Base-by-base conservation (phyloP, 2,329 filamentous ascomycete genomes). In the Talaromyces sp. region DNA sequence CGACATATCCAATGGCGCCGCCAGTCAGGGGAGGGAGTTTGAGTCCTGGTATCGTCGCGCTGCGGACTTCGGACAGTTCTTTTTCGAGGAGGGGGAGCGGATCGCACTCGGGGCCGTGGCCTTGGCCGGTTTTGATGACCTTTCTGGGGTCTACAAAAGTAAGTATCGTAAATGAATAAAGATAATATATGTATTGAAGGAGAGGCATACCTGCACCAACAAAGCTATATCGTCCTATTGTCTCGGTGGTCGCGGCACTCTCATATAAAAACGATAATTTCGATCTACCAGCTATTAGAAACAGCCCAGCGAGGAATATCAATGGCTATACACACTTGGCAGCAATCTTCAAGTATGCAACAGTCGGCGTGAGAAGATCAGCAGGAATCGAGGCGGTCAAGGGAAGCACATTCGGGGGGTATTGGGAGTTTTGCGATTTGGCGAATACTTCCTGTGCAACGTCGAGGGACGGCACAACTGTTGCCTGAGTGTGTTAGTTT, bases 191-290 rank as follows among this genome's bases (percentile, higher is more conserved):
- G 19, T 50, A 35, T 50, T 56, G 53, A 24, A 21, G 54, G 11
- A 10, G 29, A 19, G 26, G 19, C 79, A 63, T 67, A 74, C 88
- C 88, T 67, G 90, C 90, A 66, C 93, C 93, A 62, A 99, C 85
- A 76, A 99, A 99, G 79, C 91, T 96, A 76, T 97, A 97, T 69
- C 94, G 85, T 61, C 93, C 93, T 65, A 99, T 91, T 19, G 88
- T 92, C 77, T 97, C 93, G 29, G 92, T 93, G 17, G 85, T 88
- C 24, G 92, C 92, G 27, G 93, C 94, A 69, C 92, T 96, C 78
- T 99, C 94, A 75, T 96, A 96, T 54, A 99, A 85, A 74, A 97
- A 97, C 3, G 93, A 97, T 69, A 91, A 87, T 66, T 90, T 87
- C 54, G 89, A 90, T 66, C 75, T 77, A 63, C 31, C 26, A 55